These are phyloP conservation scores for Pseudocercospora cruenta DNA, from an alignment of 2,329 filamentous ascomycete species.

Conservation along the genomic window DNA sequence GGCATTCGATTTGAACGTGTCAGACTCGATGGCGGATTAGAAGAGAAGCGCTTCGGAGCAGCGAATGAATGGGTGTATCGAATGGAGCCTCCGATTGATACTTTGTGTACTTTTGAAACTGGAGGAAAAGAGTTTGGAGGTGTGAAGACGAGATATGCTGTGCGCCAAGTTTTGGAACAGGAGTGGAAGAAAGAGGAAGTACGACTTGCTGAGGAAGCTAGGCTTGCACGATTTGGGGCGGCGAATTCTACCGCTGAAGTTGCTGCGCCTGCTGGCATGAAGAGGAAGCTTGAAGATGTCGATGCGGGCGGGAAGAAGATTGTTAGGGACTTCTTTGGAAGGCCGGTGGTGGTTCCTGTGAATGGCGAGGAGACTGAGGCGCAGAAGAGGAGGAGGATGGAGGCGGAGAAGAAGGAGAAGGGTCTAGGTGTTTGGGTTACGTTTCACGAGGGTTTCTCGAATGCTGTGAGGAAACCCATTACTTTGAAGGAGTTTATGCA, in stretches of 20 bases:
- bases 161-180: slow-evolving; percentile 90
- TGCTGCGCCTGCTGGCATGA: slow-evolving; percentile 18
- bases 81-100: slow-evolving; percentile 91
- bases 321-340: slow-evolving; percentile 85
- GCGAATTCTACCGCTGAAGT: slow-evolving; percentile 31
- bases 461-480: slow-evolving; percentile 87
- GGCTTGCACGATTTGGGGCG: slow-evolving; percentile 68
- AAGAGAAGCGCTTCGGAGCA: neutral
- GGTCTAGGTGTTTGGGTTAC: slow-evolving; percentile 91
- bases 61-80: slow-evolving; percentile 72
- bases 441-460: slow-evolving; percentile 87
- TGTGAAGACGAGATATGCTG: slow-evolving; percentile 82
- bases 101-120: slow-evolving; percentile 74
- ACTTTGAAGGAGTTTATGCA: slow-evolving; percentile 77
- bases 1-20: slow-evolving; percentile 81
- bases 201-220: slow-evolving; percentile 66
- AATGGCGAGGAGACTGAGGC: slow-evolving; percentile 46
- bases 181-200: slow-evolving; percentile 77
- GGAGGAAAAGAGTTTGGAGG: slow-evolving; percentile 57
- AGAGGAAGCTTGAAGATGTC: slow-evolving; percentile 25
- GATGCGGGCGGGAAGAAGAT: slow-evolving; percentile 44
- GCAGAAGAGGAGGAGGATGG: slow-evolving; percentile 40
- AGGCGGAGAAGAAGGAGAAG: slow-evolving; percentile 52
- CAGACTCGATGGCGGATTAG: slow-evolving; percentile 65
- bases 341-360: slow-evolving; percentile 60